Base-by-base conservation (phyloP, 139 green algal species). In the Dunaliella sp. region DNA sequence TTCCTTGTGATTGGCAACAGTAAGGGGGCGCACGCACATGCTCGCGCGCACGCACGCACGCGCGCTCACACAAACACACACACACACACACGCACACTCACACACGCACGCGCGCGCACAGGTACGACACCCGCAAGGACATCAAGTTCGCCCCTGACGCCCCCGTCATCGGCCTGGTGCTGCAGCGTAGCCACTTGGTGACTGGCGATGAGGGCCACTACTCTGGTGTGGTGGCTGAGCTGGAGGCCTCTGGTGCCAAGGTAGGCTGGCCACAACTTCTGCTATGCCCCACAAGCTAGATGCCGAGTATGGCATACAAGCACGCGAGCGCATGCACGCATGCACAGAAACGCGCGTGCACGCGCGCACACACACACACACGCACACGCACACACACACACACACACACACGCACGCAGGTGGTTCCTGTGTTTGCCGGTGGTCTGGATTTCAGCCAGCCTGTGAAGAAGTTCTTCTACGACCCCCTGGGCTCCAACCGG, bases 401-500 rank as follows among this genome's bases (percentile, higher is more conserved):
- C 48, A 65, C 65, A 25, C 30, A 59, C 33, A 36, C 33, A 36
- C 31, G 22, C 83, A 26, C 34, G 38, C 59, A 88, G 85, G 89
- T 98, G 22, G 91, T 99, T 1, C 95, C 97, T 24, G 97, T 99
- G n/a, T 99, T 99, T 92, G 97, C 97, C 1, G 95, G 91, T 75
- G 97, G 95, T 78, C 95, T 99, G 31, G 97, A 99, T 92, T 99
- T 99, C 93, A 97, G 93, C 75, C 83, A 89, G 58, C 97, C 97
- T 16, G 96, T 99, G 26, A 97, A 98, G 88, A 98, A 98, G 90
- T 99, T 98, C 94, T 99, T 99, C 94, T 98, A 97, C 89, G 95
- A 99, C 92, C 97, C 97, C 12, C 92, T 99, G 85, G 93, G 93
- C 91, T 89, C 82, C 72, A 91, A 92, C 89, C 91, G 86, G 24